A percentile compares a stretch with the other conserved stretches of the same genome.
Conservation (phyloP, 148 eudicot species). For the Rheum nobile region DNA sequence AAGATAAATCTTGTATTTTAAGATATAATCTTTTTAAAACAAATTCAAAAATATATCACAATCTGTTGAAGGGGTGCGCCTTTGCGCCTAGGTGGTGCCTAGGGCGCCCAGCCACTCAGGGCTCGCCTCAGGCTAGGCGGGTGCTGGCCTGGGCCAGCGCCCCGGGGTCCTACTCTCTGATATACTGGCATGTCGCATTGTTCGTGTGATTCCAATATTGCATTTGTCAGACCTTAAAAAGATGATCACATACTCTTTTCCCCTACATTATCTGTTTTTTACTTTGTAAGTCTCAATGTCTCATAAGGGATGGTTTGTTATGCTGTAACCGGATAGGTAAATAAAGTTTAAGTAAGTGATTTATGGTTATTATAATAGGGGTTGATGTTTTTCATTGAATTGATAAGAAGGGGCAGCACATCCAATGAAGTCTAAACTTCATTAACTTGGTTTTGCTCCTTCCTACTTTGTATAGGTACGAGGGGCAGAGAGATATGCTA, state of each 20-base stretch:
- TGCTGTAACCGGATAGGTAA: background rate
- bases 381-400: background rate
- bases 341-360: background rate
- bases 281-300: background rate
- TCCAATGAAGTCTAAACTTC: background rate
- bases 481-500: conserved; percentile 96
- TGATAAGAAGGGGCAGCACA: background rate
- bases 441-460: background rate
- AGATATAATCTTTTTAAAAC: no score
- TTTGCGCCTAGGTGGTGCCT: no score
- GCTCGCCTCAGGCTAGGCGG: no score
- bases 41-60: no score
- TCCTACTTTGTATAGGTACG: conserved; percentile 46
- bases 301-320: background rate
- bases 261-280: background rate
- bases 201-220: background rate
- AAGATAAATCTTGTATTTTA: no score
- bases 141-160: no score
- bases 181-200: background rate
- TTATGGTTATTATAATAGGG: background rate
- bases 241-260: background rate
- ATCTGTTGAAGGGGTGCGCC: no score
- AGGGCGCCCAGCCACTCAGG: no score
- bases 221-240: background rate
- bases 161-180: no score